These are phyloP conservation scores for Myriangium duriaei DNA, from an alignment of 2,329 filamentous ascomycete genomes.

Conservation along the genomic window DNA sequence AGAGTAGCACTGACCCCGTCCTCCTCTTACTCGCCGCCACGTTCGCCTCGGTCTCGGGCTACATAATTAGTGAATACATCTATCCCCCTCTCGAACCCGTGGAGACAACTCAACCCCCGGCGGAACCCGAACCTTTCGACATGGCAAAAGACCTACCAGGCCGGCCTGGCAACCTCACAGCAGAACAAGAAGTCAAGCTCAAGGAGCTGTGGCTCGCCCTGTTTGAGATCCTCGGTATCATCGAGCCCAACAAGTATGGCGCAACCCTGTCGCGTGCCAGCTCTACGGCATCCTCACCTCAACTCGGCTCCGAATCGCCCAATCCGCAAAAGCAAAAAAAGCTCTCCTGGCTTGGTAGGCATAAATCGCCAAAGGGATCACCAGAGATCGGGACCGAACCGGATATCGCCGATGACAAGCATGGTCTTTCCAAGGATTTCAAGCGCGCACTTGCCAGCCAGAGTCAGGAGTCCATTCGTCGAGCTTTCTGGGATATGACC, in stretches of 20 bases:
- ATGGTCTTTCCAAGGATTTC: conserved; percentile 79
- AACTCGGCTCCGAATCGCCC: conserved; percentile 2
- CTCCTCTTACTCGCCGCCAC: conserved; percentile 20
- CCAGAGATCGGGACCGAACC: conserved; percentile 25
- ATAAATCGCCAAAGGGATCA: conserved; percentile 17
- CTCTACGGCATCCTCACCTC: conserved; percentile 10
- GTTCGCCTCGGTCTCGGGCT: conserved; percentile 22
- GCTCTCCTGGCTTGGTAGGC: conserved; percentile 54
- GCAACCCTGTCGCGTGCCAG: conserved; percentile 16
- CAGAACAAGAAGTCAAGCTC: conserved; percentile 78
- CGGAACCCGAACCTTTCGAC: conserved; percentile 4
- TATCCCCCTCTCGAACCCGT: conserved; percentile 3
- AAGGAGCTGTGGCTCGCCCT: conserved; percentile 73
- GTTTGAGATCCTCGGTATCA: conserved; percentile 61
- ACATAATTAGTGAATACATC: conserved; percentile 15
- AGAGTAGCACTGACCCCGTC: conserved; percentile 5
- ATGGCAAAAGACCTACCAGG: conserved; percentile 44
- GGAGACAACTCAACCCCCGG: background rate
- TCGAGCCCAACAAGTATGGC: conserved; percentile 10
- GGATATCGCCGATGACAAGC: conserved; percentile 67
- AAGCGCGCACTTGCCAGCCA: conserved; percentile 66
- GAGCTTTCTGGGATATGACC: conserved; percentile 82
- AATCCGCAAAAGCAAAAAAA: conserved; percentile 35
- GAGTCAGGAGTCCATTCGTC: conserved; percentile 64
- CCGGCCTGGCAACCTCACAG: conserved; percentile 73